These are phyloP conservation scores for Trichoderma gracile DNA, from an alignment of 2,329 filamentous ascomycete species.

Conservation along the genomic window DNA sequence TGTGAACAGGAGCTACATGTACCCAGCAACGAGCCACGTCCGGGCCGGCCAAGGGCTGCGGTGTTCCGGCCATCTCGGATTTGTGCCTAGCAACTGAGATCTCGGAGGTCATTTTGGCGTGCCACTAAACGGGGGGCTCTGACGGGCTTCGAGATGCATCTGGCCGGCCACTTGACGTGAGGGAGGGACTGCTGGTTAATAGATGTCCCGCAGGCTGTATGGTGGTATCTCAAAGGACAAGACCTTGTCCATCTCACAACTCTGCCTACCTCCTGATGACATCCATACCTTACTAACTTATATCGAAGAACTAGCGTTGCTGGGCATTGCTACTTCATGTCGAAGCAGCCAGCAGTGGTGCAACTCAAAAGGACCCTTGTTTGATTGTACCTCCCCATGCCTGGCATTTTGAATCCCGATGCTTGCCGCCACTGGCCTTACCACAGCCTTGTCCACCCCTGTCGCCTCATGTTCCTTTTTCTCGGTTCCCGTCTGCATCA, in stretches of 20 bases:
- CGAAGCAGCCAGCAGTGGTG: no score
- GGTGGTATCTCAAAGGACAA: background rate
- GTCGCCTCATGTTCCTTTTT: background rate
- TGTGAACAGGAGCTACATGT: no score
- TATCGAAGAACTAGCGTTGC: no score
- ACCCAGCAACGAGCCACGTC: background rate
- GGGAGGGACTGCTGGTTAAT: background rate
- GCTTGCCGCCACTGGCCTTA: constrained; percentile 6
- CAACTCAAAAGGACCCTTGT: no score
- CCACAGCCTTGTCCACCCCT: background rate
- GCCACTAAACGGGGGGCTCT: background rate
- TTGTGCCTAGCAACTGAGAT: constrained; percentile 15
- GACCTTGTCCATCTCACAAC: no score
- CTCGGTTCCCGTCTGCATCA: no score
- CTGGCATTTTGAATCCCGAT: constrained; percentile 3
- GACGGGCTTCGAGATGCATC: constrained; percentile 1
- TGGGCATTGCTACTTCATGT: no score
- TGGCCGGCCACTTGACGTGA: background rate
- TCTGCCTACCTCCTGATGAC: background rate
- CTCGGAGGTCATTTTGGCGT: constrained; percentile 5
- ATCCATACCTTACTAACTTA: background rate
- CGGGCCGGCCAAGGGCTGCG: background rate
- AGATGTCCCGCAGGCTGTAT: constrained; percentile 5
- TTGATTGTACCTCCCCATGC: background rate
- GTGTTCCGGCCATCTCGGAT: constrained; percentile 18